phyloP scores from a whole-genome alignment of 2,329 filamentous ascomycete species.

The Rhinocladiella mackenziei region DNA sequence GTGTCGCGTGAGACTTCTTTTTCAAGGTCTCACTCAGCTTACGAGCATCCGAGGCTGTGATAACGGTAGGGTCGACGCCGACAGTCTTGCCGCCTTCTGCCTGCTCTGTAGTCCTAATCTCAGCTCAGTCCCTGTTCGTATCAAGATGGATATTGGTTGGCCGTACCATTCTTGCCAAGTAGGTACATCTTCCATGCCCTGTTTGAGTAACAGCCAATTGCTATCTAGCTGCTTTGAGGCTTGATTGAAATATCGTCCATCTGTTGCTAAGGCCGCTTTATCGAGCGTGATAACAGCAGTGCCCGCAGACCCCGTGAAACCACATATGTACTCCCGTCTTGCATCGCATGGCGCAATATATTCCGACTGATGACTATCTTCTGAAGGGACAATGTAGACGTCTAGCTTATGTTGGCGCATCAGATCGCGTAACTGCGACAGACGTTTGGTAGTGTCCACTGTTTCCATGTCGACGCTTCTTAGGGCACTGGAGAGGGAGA shows the following conservation, averaged over 20 bases:
- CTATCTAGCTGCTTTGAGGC: conserved; percentile 81
- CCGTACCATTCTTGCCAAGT: conserved; percentile 94
- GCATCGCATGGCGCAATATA: conserved; percentile 97
- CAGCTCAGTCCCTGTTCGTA: conserved; percentile 17
- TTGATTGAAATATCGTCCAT: conserved; percentile 98
- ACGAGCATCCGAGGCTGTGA: conserved; percentile 68
- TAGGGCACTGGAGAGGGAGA: conserved; percentile 38
- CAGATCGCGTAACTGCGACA: conserved; percentile 71
- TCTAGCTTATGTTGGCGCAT: conserved; percentile 87
- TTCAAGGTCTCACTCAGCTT: conserved; percentile 83
- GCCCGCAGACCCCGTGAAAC: conserved; percentile 92
- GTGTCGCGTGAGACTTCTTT: conserved; percentile 73
- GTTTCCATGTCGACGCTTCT: conserved; percentile 63
- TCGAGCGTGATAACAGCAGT: conserved; percentile 83
- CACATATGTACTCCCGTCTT: conserved; percentile 84
- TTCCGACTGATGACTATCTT: conserved; percentile 96
- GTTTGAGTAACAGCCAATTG: conserved; percentile 90
- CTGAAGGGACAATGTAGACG: conserved; percentile 91
- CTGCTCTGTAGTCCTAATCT: conserved; percentile 65
- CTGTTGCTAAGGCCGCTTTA: conserved; percentile 86
- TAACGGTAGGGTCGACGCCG: conserved; percentile 82
- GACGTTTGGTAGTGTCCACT: conserved; percentile 72
- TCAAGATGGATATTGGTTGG: background rate
- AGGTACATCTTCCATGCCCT: conserved; percentile 86
- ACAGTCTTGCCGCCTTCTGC: conserved; percentile 82